Conservation (phyloP, 1,139 yeast genomes). For the Zygosaccharomyces sapae region DNA sequence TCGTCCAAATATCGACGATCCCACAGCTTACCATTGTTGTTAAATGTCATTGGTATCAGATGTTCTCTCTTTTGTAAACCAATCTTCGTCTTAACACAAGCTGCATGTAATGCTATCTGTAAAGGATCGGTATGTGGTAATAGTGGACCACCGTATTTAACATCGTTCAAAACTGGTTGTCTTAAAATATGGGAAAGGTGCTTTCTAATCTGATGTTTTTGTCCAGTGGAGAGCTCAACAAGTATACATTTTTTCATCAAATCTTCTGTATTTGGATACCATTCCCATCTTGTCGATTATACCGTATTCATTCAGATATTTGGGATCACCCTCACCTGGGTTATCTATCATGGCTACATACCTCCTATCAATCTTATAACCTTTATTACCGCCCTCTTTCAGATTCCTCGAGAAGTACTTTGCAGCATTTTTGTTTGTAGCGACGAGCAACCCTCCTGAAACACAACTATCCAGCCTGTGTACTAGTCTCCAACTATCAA, state of each 20-base stretch:
- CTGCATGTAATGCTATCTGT: constrained; percentile 37
- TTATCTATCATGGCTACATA: constrained; percentile 29
- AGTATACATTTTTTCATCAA: constrained; percentile 29
- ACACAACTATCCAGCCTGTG: constrained; percentile 40
- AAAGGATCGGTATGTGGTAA: constrained; percentile 9
- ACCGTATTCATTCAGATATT: constrained; percentile 11
- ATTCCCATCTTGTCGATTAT: constrained; percentile 16
- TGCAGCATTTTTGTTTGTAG: constrained; percentile 35
- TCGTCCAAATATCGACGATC: constrained; percentile 15
- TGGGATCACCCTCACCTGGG: constrained; percentile 2
- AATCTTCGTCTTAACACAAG: constrained; percentile 26
- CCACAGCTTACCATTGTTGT: constrained; percentile 16
- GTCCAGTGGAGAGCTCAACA: constrained; percentile 42
- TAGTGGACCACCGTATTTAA: constrained; percentile 27
- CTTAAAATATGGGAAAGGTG: constrained; percentile 32
- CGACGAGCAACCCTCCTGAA: constrained; percentile 40
- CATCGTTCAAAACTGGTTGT: constrained; percentile 35
- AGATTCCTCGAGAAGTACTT: constrained; percentile 34
- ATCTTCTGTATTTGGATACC: constrained; percentile 21
- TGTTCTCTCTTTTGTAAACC: constrained; percentile 24
- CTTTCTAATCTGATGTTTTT: constrained; percentile 44
- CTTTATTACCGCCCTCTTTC: constrained; percentile 35
- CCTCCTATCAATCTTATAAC: constrained; percentile 32
- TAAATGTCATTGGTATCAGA: constrained; percentile 20
- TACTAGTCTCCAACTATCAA: constrained; percentile 28